Percentiles rank a stretch among this genome's conserved stretches.
Conservation (phyloP, 352 stramenopile species). For the Phytophthora agathidicida region DNA sequence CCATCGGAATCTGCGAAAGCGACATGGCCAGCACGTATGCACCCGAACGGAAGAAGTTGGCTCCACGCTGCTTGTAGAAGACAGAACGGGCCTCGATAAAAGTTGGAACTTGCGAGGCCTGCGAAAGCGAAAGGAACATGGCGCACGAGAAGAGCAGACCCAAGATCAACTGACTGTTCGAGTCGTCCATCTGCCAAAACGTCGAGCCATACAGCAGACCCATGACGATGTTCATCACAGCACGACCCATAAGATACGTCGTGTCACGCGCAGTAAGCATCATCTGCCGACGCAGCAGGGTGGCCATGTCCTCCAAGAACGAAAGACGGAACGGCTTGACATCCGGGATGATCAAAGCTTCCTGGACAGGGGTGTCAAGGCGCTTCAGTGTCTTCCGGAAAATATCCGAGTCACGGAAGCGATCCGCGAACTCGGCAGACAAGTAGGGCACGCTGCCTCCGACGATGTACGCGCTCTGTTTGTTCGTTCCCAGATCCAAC, state of each 20-base stretch:
- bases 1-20: conserved; percentile 54
- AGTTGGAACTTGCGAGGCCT: conserved; percentile 78
- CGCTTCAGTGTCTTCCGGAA: conserved; percentile 49
- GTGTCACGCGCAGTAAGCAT: conserved; percentile 71
- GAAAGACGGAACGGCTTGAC: conserved; percentile 49
- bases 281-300: conserved; percentile 60
- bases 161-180: conserved; percentile 63
- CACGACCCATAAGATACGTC: conserved; percentile 50
- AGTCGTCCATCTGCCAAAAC: conserved; percentile 68
- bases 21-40: conserved; percentile 78
- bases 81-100: conserved; percentile 73
- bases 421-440: conserved; percentile 46
- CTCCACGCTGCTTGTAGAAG: conserved; percentile 91
- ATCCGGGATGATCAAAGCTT: conserved; percentile 26
- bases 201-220: conserved; percentile 67
- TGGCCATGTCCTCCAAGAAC: conserved; percentile 47
- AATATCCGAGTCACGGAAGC: conserved; percentile 55
- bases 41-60: conserved; percentile 87
- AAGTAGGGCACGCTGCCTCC: conserved; percentile 26
- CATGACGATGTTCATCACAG: conserved; percentile 66
- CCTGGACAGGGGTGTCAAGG: conserved; percentile 37
- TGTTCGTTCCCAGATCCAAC: conserved; percentile 28
- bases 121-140: conserved; percentile 87
- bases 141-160: conserved; percentile 88
- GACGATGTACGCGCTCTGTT: conserved; percentile 17